These are phyloP conservation scores for Dovyalis caffra DNA, from an alignment of 345 rosid genomes.

Conservation along the genomic window DNA sequence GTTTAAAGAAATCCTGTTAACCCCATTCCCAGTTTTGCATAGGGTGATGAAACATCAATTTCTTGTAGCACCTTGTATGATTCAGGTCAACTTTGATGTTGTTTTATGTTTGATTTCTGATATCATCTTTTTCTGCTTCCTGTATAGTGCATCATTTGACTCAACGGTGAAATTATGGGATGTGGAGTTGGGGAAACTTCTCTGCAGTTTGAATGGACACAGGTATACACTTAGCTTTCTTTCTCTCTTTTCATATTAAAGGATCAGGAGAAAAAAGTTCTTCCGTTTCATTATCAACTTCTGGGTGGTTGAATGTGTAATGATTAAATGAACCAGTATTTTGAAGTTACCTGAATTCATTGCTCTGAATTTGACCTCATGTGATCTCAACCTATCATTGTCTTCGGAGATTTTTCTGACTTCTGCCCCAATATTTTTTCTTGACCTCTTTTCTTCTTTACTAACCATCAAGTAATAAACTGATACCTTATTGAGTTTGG, in stretches of 20 bases:
- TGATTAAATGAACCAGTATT: not conserved
- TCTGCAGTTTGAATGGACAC: conserved; percentile 87
- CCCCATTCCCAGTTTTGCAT: not conserved
- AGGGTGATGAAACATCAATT: not conserved
- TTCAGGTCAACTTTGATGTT: not conserved
- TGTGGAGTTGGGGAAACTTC: conserved; percentile 85
- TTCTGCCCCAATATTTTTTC: not conserved
- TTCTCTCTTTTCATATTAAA: not conserved
- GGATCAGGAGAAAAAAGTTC: not conserved
- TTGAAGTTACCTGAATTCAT: not conserved
- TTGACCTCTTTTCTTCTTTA: not conserved
- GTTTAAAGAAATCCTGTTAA: not conserved
- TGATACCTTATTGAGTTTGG: not conserved
- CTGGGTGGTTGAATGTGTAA: not conserved
- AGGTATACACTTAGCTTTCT: conserved; percentile 40
- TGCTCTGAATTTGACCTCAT: not conserved
- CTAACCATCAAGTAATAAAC: too few species aligned
- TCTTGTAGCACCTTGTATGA: not conserved
- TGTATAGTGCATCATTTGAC: conserved; percentile 92
- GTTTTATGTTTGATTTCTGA: not conserved
- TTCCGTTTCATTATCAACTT: not conserved
- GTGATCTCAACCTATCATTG: not conserved
- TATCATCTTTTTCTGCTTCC: conserved; percentile 10
- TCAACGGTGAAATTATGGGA: conserved; percentile 98
- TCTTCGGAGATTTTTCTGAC: too few species aligned